Conservation (phyloP, 2,329 filamentous ascomycete species). For the Fusarium brevicatenulatum region DNA sequence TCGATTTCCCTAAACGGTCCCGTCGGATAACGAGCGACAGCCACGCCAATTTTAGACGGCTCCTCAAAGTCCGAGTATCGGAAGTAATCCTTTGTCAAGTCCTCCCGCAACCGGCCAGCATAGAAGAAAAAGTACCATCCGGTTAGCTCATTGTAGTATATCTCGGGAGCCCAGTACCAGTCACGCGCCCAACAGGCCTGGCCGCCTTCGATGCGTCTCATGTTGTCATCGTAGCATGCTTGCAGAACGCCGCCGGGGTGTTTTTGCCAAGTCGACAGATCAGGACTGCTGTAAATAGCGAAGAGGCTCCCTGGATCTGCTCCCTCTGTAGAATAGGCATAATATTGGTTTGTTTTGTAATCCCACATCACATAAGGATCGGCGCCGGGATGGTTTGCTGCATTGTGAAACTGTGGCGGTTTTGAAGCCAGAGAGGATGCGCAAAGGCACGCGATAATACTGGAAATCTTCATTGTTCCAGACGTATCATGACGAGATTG, state of each 20-base stretch:
- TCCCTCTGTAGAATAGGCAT: constrained; percentile 51
- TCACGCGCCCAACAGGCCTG: constrained; percentile 51
- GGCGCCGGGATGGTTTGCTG: constrained; percentile 47
- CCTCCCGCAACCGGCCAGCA: constrained; percentile 47
- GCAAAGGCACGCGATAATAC: neutral
- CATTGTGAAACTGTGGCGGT: constrained; percentile 48
- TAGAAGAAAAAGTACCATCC: constrained; percentile 53
- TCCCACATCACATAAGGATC: constrained; percentile 50
- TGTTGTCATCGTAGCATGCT: constrained; percentile 47
- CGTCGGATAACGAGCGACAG: constrained; percentile 48
- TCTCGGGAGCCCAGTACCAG: constrained; percentile 52
- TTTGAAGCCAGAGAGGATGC: constrained; percentile 8
- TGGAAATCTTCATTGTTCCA: constrained; percentile 1
- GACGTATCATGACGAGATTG: neutral
- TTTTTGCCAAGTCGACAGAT: constrained; percentile 50
- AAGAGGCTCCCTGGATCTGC: constrained; percentile 48
- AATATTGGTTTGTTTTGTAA: constrained; percentile 45
- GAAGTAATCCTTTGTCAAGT: constrained; percentile 48
- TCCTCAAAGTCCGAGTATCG: constrained; percentile 50
- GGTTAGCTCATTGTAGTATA: constrained; percentile 49
- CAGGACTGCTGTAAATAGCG: constrained; percentile 50
- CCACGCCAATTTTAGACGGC: constrained; percentile 50
- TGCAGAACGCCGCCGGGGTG: constrained; percentile 48
- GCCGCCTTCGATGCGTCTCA: constrained; percentile 44
- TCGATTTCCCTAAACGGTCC: constrained; percentile 49